Base-by-base conservation (phyloP, 2,329 filamentous ascomycete genomes). In the Alternaria sp. region DNA sequence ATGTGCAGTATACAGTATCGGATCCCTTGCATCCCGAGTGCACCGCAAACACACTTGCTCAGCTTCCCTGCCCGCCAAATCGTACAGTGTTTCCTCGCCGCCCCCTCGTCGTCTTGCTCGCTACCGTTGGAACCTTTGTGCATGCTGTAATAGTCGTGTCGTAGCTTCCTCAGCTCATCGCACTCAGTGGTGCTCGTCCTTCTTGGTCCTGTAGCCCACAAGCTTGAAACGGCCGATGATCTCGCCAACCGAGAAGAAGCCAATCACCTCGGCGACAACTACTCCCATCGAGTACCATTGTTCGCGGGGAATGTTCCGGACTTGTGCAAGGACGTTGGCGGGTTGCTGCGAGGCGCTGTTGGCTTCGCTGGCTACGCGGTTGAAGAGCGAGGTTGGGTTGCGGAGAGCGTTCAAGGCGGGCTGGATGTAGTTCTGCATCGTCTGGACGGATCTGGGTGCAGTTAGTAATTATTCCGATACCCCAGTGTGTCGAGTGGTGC, bases 161-260 rank as follows among this genome's bases (percentile, higher is more conserved):
- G 58, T 61, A 33, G 41, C 58, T 37, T 63, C 18, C 37, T 51
- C 45, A 63, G 56, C 51, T 54, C 50, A 55, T 44, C 30, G 25
- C 63, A 67, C 64, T 67, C 76, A 78, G 67, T 78, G 76, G 69
- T 78, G 73, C 58, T 72, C 74, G 18, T 67, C 70, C 60, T 71
- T 72, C 70, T 73, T 79, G 44, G 73, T 69, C 72, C 83, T 76
- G 87, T 99, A 99, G 70, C 96, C 96, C 74, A 99, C 87, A 74
- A 99, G 82, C 91, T 99, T 98, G 85, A 96, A 89, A 78, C 94
- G 89, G 76, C 96, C 96, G 76, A 99, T 90, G 82, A 99, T 98
- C 87, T 98, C 94, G 70, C 96, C 96, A 59, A 98, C 89, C 66
- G 94, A 96, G 88, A 98, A 99, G 88, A 99, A 99, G 66, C 96